A percentile compares a stretch with the other conserved stretches of the same genome.
phyloP scores from a whole-genome alignment of 495 filamentous ascomycete genomes.

The Trichoderma gamsii region DNA sequence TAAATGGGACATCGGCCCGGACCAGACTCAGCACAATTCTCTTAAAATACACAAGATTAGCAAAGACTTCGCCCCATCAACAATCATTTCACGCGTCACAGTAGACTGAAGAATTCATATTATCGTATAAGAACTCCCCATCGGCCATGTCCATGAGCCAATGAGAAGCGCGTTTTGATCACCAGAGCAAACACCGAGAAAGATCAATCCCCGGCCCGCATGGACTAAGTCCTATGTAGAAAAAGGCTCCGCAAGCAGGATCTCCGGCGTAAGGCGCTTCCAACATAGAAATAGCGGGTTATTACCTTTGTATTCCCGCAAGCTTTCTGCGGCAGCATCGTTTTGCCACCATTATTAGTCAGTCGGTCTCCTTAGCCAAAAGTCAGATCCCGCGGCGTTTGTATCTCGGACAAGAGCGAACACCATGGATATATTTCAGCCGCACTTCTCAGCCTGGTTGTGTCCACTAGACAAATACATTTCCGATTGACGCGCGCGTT shows the following conservation, averaged over 20 bases:
- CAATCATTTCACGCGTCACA: background rate
- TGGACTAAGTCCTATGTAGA: background rate
- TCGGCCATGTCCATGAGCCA: background rate
- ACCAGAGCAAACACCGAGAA: background rate
- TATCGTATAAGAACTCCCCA: background rate
- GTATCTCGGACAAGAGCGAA: background rate
- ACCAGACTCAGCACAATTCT: background rate
- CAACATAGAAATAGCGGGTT: background rate
- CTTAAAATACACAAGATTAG: background rate
- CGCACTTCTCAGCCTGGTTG: background rate
- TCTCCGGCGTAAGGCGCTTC: background rate
- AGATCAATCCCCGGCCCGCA: background rate
- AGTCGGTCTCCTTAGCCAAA: background rate
- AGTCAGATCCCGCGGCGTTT: background rate
- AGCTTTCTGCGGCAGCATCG: background rate
- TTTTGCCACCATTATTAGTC: background rate
- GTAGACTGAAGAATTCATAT: background rate
- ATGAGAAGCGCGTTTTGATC: background rate
- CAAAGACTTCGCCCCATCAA: background rate
- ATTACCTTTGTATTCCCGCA: conserved; percentile 1
- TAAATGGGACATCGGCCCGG: background rate
- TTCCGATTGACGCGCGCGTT: background rate
- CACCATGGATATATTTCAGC: background rate
- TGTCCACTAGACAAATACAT: background rate
- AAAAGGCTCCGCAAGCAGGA: background rate